These are phyloP conservation scores for Amborella trichopoda DNA, from an alignment of 164 flowering plant species.

Conservation along the genomic window DNA sequence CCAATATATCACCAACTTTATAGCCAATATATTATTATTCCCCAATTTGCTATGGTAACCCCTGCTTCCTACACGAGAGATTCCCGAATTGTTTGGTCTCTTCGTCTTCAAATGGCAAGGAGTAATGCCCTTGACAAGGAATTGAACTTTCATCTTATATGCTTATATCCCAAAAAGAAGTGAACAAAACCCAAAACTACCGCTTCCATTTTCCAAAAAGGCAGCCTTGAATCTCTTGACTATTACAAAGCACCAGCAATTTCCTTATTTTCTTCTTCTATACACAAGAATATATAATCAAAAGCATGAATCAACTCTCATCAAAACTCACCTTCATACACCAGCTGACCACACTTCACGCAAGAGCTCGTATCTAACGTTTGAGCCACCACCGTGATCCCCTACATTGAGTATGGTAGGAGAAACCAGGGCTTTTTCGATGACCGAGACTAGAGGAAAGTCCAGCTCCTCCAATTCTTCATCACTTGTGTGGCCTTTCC, in stretches of 20 bases:
- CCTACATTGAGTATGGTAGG: conserved; percentile 19
- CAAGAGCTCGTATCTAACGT: conserved; percentile 63
- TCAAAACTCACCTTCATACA: neutral
- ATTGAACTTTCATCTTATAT: too few relatives aligned
- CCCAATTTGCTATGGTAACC: too few relatives aligned
- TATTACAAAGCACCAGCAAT: neutral
- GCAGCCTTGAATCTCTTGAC: too few relatives aligned
- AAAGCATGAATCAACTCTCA: neutral
- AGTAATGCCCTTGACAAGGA: too few relatives aligned
- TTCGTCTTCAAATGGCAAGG: too few relatives aligned
- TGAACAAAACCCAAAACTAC: too few relatives aligned
- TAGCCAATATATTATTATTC: too few relatives aligned
- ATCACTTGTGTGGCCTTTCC: conserved; percentile 88
- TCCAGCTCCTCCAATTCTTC: conserved; percentile 88
- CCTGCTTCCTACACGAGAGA: too few relatives aligned
- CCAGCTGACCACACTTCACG: conserved; percentile 62
- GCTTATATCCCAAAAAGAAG: too few relatives aligned
- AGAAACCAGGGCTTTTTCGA: conserved; percentile 34
- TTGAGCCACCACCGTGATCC: conserved; percentile 7
- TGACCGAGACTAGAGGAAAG: conserved; percentile 45
- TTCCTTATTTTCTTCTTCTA: neutral
- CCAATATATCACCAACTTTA: too few relatives aligned
- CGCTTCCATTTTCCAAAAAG: too few relatives aligned
- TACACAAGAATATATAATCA: neutral
- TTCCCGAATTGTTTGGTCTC: too few relatives aligned